Conservation (phyloP, 192 early-diverging fungal species). For the Rhizophagus prolifer region DNA sequence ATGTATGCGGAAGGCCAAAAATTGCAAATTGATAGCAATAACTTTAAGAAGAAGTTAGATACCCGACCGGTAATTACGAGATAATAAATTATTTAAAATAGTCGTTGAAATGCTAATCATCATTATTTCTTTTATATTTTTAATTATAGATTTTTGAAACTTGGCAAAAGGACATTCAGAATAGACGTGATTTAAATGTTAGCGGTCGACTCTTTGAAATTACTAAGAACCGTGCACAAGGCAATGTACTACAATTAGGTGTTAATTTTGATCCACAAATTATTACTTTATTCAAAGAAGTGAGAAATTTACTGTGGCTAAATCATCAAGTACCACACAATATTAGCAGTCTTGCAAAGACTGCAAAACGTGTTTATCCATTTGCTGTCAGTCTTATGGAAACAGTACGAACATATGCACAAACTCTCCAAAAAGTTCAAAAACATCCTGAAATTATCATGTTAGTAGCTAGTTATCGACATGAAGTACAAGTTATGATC, state of each 20-base stretch:
- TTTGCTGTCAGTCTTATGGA: conserved; percentile 97
- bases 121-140: not conserved
- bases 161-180: conserved; percentile 85
- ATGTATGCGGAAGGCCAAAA: conserved; percentile 96
- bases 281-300: conserved; percentile 98
- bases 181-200: conserved; percentile 78
- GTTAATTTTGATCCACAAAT: conserved; percentile 95
- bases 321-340: conserved; percentile 91
- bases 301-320: conserved; percentile 94
- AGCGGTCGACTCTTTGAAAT: conserved; percentile 91
- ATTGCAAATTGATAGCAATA: conserved; percentile 80
- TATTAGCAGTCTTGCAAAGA: conserved; percentile 87
- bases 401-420: conserved; percentile 89
- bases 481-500: conserved; percentile 88
- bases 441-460: conserved; percentile 71
- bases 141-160: conserved; percentile 72
- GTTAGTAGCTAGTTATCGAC: conserved; percentile 92
- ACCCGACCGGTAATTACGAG: conserved; percentile 57
- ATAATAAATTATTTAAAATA: not conserved
- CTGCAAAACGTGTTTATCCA: conserved; percentile 96
- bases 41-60: conserved; percentile 94
- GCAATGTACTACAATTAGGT: conserved; percentile 71
- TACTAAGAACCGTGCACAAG: conserved; percentile 72
- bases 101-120: not conserved
- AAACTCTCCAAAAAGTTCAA: conserved; percentile 77